phyloP scores from a whole-genome alignment of 176 grass and related monocot species.

The Oryza brachyantha region DNA sequence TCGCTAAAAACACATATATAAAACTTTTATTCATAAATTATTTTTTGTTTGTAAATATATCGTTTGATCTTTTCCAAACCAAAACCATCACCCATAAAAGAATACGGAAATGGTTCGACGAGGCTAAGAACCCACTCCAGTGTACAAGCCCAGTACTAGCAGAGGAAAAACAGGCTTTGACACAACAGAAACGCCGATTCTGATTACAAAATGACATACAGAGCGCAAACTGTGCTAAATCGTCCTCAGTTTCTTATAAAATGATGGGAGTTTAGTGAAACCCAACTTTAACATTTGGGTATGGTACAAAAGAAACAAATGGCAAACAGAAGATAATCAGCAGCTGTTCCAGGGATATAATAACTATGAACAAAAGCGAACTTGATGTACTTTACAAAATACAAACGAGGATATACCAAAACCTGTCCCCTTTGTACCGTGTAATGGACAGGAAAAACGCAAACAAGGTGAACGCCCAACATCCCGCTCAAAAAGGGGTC shows the following conservation, averaged over 20 bases:
- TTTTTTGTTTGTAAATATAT: too few relatives aligned
- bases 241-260: background rate
- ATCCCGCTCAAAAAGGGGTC: background rate
- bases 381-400: slow-evolving; percentile 23
- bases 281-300: background rate
- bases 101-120: too few relatives aligned
- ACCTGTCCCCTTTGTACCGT: slow-evolving; percentile 27
- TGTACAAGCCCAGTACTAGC: background rate
- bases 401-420: slow-evolving; percentile 10
- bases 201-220: background rate
- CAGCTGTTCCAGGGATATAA: background rate
- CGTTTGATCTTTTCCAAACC: too few relatives aligned
- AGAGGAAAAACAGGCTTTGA: background rate
- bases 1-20: too few relatives aligned
- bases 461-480: slow-evolving; percentile 3
- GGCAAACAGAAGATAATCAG: background rate
- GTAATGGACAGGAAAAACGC: slow-evolving; percentile 30
- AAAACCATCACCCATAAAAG: too few relatives aligned
- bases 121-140: too few relatives aligned
- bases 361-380: slow-evolving; percentile 33
- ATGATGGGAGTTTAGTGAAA: background rate
- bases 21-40: too few relatives aligned
- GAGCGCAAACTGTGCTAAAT: background rate
- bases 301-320: slow-evolving; percentile 12
- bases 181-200: background rate